Evolutionary conservation across 129 eudicot genomes (phyloP).

Genomic region (Daucus carota): DH1_v3.0 NC_030384.2:44921001-44921500

Average conservation of each 20-base stretch:
- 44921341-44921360: not conserved
- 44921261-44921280: not conserved
- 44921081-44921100: too few species aligned
- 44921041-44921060: not conserved
- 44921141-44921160: not conserved
- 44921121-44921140: too few species aligned
- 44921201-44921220: not conserved
- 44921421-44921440: not conserved
- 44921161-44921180: not conserved
- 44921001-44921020: too few species aligned
- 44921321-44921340: not conserved
- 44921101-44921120: too few species aligned
- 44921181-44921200: not conserved
- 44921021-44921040: too few species aligned
- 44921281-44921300: not conserved
- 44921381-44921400: slow-evolving; percentile 8
- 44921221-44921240: not conserved
- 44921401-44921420: slow-evolving; percentile 7
- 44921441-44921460: slow-evolving; percentile 7
- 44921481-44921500: slow-evolving; percentile 11
- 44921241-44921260: not conserved
- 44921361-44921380: slow-evolving; percentile 4
- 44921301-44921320: slow-evolving; percentile 8
- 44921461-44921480: slow-evolving; percentile 11
- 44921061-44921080: too few species aligned